These are phyloP conservation scores for Mycena vitilis DNA, from an alignment of 768 basidiomycete species.

Conservation along the genomic window DNA sequence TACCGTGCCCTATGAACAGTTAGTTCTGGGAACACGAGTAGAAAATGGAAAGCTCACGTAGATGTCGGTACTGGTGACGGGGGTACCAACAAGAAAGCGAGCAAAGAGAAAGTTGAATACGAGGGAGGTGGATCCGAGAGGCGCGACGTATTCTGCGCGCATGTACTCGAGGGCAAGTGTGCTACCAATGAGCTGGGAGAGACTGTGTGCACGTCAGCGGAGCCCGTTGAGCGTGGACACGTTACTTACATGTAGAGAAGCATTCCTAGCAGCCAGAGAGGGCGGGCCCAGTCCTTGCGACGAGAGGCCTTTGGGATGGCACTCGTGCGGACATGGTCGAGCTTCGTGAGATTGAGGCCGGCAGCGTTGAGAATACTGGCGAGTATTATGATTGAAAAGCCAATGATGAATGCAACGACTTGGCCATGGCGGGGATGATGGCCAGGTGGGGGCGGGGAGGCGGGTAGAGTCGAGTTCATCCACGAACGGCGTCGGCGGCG, in stretches of 20 bases:
- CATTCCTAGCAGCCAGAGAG: conserved; percentile 93
- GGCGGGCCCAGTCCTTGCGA: conserved; percentile 82
- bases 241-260: conserved; percentile 84
- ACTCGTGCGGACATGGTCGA: conserved; percentile 88
- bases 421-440: conserved; percentile 16
- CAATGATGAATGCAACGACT: conserved; percentile 83
- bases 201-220: conserved; percentile 49
- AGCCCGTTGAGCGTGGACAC: neutral
- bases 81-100: conserved; percentile 86
- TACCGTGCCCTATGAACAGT: conserved; percentile 72
- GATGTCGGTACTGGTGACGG: conserved; percentile 86
- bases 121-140: conserved; percentile 91
- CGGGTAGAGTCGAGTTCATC: conserved; percentile 20
- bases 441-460: neutral
- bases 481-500: no score
- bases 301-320: conserved; percentile 81
- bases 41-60: conserved; percentile 60
- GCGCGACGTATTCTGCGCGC: conserved; percentile 91
- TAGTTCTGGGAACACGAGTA: conserved; percentile 3
- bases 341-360: conserved; percentile 94
- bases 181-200: conserved; percentile 89
- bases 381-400: conserved; percentile 84
- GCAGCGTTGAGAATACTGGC: conserved; percentile 91
- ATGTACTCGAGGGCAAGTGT: conserved; percentile 90
- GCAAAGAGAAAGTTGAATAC: conserved; percentile 98